Percentiles rank a stretch among this genome's conserved stretches.
Conservation (phyloP, 116 monocot species). For the Zostera marina region DNA sequence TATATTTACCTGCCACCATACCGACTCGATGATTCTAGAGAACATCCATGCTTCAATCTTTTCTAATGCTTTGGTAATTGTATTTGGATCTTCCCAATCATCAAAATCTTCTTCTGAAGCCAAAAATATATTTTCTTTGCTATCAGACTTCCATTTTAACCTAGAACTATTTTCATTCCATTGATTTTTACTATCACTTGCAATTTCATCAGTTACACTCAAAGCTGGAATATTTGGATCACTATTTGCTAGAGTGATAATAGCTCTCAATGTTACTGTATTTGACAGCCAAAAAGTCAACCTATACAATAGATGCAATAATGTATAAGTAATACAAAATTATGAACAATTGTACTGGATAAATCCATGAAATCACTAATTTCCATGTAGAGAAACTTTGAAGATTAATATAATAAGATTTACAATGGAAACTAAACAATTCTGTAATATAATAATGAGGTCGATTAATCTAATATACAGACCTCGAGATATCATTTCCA, state of each 20-base stretch:
- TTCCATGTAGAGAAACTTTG: background rate
- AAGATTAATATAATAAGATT: too few relatives aligned
- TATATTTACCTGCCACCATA: conserved; percentile 85
- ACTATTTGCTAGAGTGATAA: conserved; percentile 23
- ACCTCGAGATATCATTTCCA: conserved; percentile 88
- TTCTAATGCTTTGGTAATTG: conserved; percentile 40
- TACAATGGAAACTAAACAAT: background rate
- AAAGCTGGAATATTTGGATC: conserved; percentile 11
- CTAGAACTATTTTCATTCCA: conserved; percentile 22
- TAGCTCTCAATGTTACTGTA: conserved; percentile 49
- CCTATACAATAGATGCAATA: conserved; percentile 20
- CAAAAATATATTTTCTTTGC: conserved; percentile 18
- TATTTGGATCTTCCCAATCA: conserved; percentile 42
- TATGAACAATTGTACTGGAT: background rate
- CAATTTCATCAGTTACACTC: conserved; percentile 1
- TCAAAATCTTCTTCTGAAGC: conserved; percentile 27
- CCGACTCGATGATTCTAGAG: conserved; percentile 58
- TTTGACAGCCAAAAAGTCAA: conserved; percentile 92
- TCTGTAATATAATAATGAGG: background rate
- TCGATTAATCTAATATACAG: background rate
- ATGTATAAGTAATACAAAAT: background rate
- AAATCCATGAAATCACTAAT: too few relatives aligned
- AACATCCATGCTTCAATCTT: conserved; percentile 86
- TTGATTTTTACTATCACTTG: conserved; percentile 4
- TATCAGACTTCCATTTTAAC: conserved; percentile 51